Evolutionary conservation across 805 yeast genomes (phyloP), one percentile per base, ranked within the genome.

Genomic region (Zygosaccharomyces lentus): DNA sequence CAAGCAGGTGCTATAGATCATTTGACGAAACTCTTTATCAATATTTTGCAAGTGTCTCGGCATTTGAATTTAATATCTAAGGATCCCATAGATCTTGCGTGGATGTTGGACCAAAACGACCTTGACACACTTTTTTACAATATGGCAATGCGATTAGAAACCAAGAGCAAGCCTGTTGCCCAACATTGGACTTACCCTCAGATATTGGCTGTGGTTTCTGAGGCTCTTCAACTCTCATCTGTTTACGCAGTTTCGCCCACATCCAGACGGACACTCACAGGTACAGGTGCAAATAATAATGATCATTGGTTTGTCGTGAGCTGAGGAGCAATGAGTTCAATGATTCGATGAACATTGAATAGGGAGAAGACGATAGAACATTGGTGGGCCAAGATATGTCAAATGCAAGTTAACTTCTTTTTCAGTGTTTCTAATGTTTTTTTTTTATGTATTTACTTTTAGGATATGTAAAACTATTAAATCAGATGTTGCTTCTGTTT

Each of bases 61-160:
- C 43, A 34, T 23, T 46, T 49, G 30, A 37, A 50, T 5, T 40
- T 57, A 17, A 23, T 58, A 21, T 56, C 63, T 3, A 25, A 36
- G 9, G 47, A 48, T 16, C 45, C 54, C 4, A 39, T 53, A 10
- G 61, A 58, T 34, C 34, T 55, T 2, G 47, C 46, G 0, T 46
- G 55, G 52, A 37, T 59, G 27, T 42, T 62, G 30, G 54, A 55
- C 8, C 54, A 54, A 27, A 53, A 58, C 42, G 66, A 62, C 38
- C 44, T 61, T 9, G 66, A 62, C 38, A 53, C 56, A n/a, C 42
- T 61, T 21, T 55, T 62, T 36, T 62, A 59, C 43, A 47, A 54
- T 37, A 36, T 56, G 46, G 43, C 47, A 19, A 48, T 41, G 34
- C 31, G 41, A 13, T 41, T 37, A n/a, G 38, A 46, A 36, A 46